Evolutionary conservation across 2,329 filamentous ascomycete species (phyloP), one percentile per base, ranked within the genome.

Genomic region (Knoxdaviesia capensis): DNA sequence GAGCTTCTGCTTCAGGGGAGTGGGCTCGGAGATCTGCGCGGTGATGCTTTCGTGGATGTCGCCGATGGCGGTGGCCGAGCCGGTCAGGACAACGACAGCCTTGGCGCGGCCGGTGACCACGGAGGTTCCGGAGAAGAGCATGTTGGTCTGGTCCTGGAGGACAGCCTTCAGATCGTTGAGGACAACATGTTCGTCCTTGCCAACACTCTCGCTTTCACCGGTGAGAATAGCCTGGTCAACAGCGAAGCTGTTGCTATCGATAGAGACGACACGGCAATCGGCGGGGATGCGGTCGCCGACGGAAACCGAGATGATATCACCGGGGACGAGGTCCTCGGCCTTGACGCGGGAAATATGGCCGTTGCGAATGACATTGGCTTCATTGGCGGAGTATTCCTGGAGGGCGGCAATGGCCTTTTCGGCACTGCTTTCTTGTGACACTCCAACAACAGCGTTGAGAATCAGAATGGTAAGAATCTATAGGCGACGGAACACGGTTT

Each of bases 1-100:
- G 48, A 98, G 71, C 68, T 98, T 98, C 68, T 98, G 85, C 69
- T 98, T 98, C 51, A 98, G 63, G 9, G 90, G 90, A 1, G 90
- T 98, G 0, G 90, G 90, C 57, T 94, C 87, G 28, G 88, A 96
- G 53, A 98, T 98, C 60, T 98, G 92, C 34, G 88, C 81, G 6
- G 86, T 87, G 56, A 98, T 98, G 66, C 87, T 96, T 63, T 96
- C 90, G 57, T 98, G 90, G 49, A 98, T 98, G 58, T 94, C 90
- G 52, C 90, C 90, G 61, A 98, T 98, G 34, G 90, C 90, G 30
- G 90, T 98, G 54, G 76, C 82, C 39, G 77, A 71, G 49, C 90
- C 90, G 11, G 90, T 98, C 55, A 93, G 62, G 47, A 86, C 87
- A 30, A 98, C 90, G 42, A 96, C 65, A 37, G 90, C 90, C 52